phyloP scores from a whole-genome alignment of 805 yeast species.

The Saccharomycopsis sp. region DNA sequence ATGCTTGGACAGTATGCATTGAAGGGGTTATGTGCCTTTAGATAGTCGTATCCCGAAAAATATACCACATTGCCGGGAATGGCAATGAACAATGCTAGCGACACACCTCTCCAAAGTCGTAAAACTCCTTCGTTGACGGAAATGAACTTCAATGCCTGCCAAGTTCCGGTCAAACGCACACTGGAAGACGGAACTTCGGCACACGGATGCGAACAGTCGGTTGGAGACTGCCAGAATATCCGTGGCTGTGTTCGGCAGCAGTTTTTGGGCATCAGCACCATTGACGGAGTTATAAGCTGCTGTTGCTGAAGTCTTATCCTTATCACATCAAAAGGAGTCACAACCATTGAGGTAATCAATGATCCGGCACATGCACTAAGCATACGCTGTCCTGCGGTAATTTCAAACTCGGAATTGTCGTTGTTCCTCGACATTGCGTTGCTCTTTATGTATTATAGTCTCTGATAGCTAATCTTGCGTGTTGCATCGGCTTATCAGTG shows the following conservation, averaged over 20 bases:
- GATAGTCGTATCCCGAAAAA: conserved; percentile 86
- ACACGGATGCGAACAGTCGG: conserved; percentile 10
- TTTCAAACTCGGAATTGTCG: conserved; percentile 3
- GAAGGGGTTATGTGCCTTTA: conserved; percentile 69
- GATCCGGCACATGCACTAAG: conserved; percentile 75
- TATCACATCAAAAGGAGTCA: conserved; percentile 79
- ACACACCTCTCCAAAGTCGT: conserved; percentile 85
- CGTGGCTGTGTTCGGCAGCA: conserved; percentile 20
- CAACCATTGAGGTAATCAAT: conserved; percentile 59
- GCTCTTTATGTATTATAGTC: not conserved
- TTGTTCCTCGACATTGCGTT: not conserved
- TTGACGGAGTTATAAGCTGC: conserved; percentile 37
- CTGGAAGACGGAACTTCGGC: conserved; percentile 25
- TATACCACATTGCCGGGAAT: conserved; percentile 90
- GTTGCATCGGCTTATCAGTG: not conserved
- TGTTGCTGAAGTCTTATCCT: conserved; percentile 75
- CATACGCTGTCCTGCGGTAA: conserved; percentile 46
- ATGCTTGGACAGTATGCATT: conserved; percentile 26
- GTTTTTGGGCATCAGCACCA: conserved; percentile 31
- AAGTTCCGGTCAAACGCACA: conserved; percentile 51
- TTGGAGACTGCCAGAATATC: conserved; percentile 24
- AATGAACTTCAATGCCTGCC: conserved; percentile 65
- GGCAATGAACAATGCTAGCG: conserved; percentile 79
- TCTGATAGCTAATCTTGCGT: not conserved
- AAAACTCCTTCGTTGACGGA: conserved; percentile 63